phyloP scores from a whole-genome alignment of 1,284 basidiomycete genomes.

The Leccinum variabile region DNA sequence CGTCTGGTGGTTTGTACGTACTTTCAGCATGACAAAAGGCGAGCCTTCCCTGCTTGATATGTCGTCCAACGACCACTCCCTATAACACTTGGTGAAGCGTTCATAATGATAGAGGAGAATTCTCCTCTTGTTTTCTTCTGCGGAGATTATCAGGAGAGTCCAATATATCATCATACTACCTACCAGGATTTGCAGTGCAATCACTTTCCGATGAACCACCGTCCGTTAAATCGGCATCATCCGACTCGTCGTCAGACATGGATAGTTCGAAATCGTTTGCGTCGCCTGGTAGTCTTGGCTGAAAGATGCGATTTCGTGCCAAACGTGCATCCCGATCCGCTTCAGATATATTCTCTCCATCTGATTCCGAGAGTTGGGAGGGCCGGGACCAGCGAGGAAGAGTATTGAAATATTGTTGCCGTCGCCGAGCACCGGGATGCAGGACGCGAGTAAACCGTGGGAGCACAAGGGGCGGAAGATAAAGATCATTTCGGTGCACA shows the following conservation, averaged over 20 bases:
- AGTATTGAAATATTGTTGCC: slow-evolving; percentile 11
- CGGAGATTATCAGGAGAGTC: slow-evolving; percentile 12
- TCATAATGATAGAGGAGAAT: slow-evolving; percentile 27
- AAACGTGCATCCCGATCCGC: slow-evolving; percentile 65
- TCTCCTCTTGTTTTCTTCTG: slow-evolving; percentile 20
- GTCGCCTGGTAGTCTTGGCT: slow-evolving; percentile 29
- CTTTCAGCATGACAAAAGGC: slow-evolving; percentile 39
- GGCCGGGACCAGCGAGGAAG: slow-evolving; percentile 28
- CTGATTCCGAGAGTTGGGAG: slow-evolving; percentile 57
- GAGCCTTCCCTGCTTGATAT: slow-evolving; percentile 39
- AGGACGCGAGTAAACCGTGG: slow-evolving; percentile 32
- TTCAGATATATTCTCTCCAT: slow-evolving; percentile 60
- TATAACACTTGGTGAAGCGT: slow-evolving; percentile 37
- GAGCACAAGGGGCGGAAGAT: slow-evolving; percentile 54
- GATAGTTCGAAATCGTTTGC: slow-evolving; percentile 48
- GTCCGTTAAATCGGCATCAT: slow-evolving; percentile 65
- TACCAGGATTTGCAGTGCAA: slow-evolving; percentile 45
- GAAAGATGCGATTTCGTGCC: slow-evolving; percentile 57
- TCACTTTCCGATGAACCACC: slow-evolving; percentile 53
- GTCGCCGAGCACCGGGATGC: slow-evolving; percentile 6
- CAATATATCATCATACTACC: slow-evolving; percentile 5
- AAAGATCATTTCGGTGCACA: slow-evolving; percentile 49
- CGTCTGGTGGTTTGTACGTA: slow-evolving; percentile 18
- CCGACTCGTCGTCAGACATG: slow-evolving; percentile 74
- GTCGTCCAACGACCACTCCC: slow-evolving; percentile 20